phyloP scores from a whole-genome alignment of 768 basidiomycete species.

The Agrocybe chaxingu region DNA sequence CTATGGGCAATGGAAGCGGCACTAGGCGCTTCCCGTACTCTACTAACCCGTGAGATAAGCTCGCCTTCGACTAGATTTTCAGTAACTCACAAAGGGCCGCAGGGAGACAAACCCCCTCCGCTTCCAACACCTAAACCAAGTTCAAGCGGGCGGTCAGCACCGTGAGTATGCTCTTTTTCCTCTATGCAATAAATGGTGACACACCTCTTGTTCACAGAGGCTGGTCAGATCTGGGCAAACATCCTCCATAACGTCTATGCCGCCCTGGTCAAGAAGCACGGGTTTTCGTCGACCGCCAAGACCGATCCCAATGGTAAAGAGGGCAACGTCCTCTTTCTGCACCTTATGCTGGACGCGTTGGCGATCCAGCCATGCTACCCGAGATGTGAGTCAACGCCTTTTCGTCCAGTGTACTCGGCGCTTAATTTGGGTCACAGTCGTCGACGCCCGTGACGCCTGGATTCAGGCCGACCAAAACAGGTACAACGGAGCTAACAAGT shows the following conservation, averaged over 20 bases:
- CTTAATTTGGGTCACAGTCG: conserved; percentile 23
- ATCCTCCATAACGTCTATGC: conserved; percentile 40
- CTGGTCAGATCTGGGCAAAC: conserved; percentile 52
- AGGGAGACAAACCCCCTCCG: too few species aligned
- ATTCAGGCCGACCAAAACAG: conserved; percentile 49
- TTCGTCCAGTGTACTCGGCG: background rate
- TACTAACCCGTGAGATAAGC: too few species aligned
- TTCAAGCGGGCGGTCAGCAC: conserved; percentile 42
- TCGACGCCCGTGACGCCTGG: conserved; percentile 45
- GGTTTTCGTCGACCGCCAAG: conserved; percentile 31
- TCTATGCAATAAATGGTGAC: background rate
- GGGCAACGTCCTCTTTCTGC: conserved; percentile 46
- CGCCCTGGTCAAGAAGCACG: conserved; percentile 27
- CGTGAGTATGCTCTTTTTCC: conserved; percentile 18
- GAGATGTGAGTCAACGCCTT: conserved; percentile 29
- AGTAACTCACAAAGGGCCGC: too few species aligned
- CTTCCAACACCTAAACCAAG: background rate
- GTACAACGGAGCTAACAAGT: conserved; percentile 42
- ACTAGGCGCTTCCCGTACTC: too few species aligned
- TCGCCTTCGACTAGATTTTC: too few species aligned
- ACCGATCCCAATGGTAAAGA: conserved; percentile 34
- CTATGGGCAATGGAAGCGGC: too few species aligned
- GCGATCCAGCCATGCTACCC: conserved; percentile 45
- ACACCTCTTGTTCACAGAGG: conserved; percentile 8
- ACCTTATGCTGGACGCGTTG: conserved; percentile 45